Evolutionary conservation across 345 rosid species (phyloP), one percentile per base, ranked within the genome.

Genomic region (Carallia brachiata): DNA sequence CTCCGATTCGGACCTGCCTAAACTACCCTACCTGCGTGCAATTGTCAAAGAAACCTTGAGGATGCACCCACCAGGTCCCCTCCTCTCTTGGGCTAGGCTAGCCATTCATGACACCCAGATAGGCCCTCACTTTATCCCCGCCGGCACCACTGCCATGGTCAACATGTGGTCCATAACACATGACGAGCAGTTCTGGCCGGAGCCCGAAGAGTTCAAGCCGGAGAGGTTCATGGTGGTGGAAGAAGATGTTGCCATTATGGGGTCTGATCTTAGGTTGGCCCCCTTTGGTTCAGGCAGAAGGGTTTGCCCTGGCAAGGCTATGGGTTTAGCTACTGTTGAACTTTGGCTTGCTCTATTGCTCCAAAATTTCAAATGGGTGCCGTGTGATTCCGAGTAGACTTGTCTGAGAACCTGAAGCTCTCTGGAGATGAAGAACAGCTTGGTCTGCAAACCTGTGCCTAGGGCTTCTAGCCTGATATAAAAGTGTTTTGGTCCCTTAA

Each of bases 111-210:
- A 93, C 79, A 81, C 85, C 61, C 83, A 79, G 6, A 64, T 89
- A 0, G 91, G 88, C 36, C 64, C 73, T 2, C 78, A 78, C 50
- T 76, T 87, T n/a, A 65, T 93, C 69, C 96, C 97, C 0, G 88
- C 90, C 0, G 92, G 94, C 63, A 88, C 97, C 34, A 82, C 90
- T 0, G 96, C 94, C 37, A 93, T 93, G 97, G 97, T 93, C 39
- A 91, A 87, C 83, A 91, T 88, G 97, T 93, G 96, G 96, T 77
- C 90, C 2, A 93, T 91, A 18, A 84, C 94, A 6, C 96, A 89
- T n/a, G 88, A 93, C 52, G 65, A 70, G 54, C 59, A 63, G 56
- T 52, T 85, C 50, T 91, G 96, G 96, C 13, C 75, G 0, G 76
- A 82, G 48, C 84, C 91, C 1, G 73, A 80, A 16, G 69, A 70